These are phyloP conservation scores for Exophiala aquamarina DNA, from an alignment of 2,329 filamentous ascomycete genomes.

Conservation along the genomic window DNA sequence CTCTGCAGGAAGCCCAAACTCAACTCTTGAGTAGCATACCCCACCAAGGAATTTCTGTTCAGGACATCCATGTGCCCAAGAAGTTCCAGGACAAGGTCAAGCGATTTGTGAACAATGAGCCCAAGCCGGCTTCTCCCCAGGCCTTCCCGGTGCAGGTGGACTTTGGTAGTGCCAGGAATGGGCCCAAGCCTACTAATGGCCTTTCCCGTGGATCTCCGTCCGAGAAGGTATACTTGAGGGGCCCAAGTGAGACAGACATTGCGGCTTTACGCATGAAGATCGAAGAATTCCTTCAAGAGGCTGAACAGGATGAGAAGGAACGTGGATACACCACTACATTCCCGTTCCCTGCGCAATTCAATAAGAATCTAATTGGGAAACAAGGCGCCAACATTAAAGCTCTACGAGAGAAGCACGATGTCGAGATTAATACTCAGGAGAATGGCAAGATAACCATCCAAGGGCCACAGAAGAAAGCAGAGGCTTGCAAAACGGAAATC, in stretches of 20 bases:
- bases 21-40: conserved; percentile 53
- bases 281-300: conserved; percentile 76
- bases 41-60: conserved; percentile 23
- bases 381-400: conserved; percentile 69
- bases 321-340: conserved; percentile 83
- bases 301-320: conserved; percentile 90
- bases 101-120: conserved; percentile 48
- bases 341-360: conserved; percentile 92
- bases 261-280: conserved; percentile 72
- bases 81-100: conserved; percentile 59
- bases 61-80: conserved; percentile 28
- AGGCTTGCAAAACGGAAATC: conserved; percentile 81
- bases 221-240: conserved; percentile 49
- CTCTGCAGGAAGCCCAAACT: conserved; percentile 59
- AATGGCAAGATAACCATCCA: conserved; percentile 95
- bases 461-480: conserved; percentile 91
- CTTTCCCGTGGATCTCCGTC: conserved; percentile 17
- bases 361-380: conserved; percentile 76
- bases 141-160: conserved; percentile 57
- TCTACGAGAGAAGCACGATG: conserved; percentile 67
- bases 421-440: conserved; percentile 76
- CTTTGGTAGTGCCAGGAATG: conserved; percentile 20
- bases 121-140: conserved; percentile 35
- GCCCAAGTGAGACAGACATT: conserved; percentile 67
- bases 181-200: conserved; percentile 10